Base-by-base conservation (phyloP, 257 asterid genomes). In the Verbena officinalis region DNA sequence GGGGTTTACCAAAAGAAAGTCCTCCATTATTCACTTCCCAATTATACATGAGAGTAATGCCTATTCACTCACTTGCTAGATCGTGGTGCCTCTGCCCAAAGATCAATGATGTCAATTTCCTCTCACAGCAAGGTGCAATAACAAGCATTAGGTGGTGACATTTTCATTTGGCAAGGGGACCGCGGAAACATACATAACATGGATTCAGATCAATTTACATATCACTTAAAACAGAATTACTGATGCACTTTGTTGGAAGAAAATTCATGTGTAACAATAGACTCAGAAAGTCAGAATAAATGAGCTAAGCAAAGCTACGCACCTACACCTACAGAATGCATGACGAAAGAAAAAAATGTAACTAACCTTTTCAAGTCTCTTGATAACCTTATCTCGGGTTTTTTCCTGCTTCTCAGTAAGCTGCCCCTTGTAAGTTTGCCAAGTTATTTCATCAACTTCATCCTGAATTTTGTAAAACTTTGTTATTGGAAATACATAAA, bases 371-470 rank as follows among this genome's bases (percentile, higher is more conserved):
- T 85, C 97, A 66, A 89, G 97, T 73, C 97, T 85, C 77, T 92
- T 92, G 45, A 86, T 46, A 60, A 92, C 97, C 85, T 92, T 92
- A 9, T 87, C 98, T 46, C 95, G 91, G 34, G 98, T 92, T 82
- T 92, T 92, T 76, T 85, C 95, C 83, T 92, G 98, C 83, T 92
- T 92, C 80, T 92, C 98, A 1, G 98, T 92, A 13, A 92, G 95
- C 73, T 83, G 93, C 24, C 97, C 98, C 80, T 92, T 92, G 87
- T 77, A 89, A 68, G 83, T 92, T 82, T 92, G 97, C 98, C 98
- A 92, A 15, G 97, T 92, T 72, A 92, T 84, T 77, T 89, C 98
- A n/a, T 87, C 98, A 73, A 72, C 79, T 31, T 85, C 98, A 19
- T 87, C 98, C 98, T 92, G 63, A 24, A 71, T 13, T 54, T 50